Base-by-base conservation (phyloP, 1,139 yeast genomes). In the Geotrichum australiense region DNA sequence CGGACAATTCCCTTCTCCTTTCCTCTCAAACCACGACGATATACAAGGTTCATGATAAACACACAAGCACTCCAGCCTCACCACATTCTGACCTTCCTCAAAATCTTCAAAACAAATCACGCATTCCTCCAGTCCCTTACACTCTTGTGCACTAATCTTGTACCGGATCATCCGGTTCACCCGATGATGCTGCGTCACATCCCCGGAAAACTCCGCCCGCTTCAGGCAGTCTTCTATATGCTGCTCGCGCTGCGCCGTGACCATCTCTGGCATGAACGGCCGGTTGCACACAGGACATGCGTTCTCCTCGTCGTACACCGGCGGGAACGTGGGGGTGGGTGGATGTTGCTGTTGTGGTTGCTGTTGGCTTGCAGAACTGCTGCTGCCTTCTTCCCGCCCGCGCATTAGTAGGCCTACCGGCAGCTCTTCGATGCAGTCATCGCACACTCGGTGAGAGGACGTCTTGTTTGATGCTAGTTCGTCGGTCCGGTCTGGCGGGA, bases 41-140 rank as follows among this genome's bases (percentile, higher is more conserved):
- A 91, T 89, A 62, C 98, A 91, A 50, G 73, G 68, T 59, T 87
- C 86, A 59, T 91, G 98, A 60, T 85, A 91, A 35, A 89, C 85
- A 59, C 98, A 91, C 19, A 91, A 70, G 60, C 98, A 91, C 60
- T 91, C 97, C 43, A 91, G 65, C 31, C 98, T 67, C 0, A 94
- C 97, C 14, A 91, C 91, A 55, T 79, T 80, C 46, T 86, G 93
- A 2, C 94, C 95, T 0, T 89, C 85, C 42, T 66, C 66, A 58
- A 87, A 74, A 26, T 84, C 94, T 57, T 91, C 98, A 51, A 89
- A 74, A 58, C 98, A 91, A 31, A 91, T 87, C 8, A 87, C 89
- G 61, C 98, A 91, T 58, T 91, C 98, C 35, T 61, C 63, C 29
- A 54, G 47, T 1, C 45, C 48, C 6, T 37, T 41, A 11, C 46